Percentiles rank a stretch among this genome's conserved stretches.
These are phyloP conservation scores for Fusarium nygamai DNA, from an alignment of 2,329 filamentous ascomycete species.

Conservation along the genomic window DNA sequence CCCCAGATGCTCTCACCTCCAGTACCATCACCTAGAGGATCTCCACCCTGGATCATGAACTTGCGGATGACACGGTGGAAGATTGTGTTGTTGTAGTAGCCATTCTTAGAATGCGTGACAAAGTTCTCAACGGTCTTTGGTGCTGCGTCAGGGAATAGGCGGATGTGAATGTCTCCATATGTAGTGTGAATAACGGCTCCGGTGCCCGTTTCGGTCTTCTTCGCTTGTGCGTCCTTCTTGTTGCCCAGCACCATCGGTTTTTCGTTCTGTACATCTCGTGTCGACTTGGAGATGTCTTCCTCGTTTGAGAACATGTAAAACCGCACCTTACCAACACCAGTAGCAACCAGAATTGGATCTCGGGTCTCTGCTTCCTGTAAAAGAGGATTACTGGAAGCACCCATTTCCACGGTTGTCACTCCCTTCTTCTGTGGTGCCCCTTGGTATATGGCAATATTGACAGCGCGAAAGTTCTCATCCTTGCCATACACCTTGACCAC, in stretches of 20 bases:
- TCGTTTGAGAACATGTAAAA: constrained; percentile 99
- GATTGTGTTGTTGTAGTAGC: constrained; percentile 97
- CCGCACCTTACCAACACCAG: constrained; percentile 85
- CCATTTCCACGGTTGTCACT: constrained; percentile 95
- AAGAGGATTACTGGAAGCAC: constrained; percentile 91
- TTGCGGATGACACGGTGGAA: constrained; percentile 98
- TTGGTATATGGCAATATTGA: constrained; percentile 90
- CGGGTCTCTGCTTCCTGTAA: constrained; percentile 90
- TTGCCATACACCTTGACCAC: constrained; percentile 90
- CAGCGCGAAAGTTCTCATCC: constrained; percentile 85
- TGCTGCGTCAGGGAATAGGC: constrained; percentile 90
- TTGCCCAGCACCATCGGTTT: constrained; percentile 76
- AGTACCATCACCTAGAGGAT: constrained; percentile 89
- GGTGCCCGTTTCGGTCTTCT: constrained; percentile 77
- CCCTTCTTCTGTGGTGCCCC: constrained; percentile 95
- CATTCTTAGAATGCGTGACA: constrained; percentile 85
- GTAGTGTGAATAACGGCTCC: constrained; percentile 90
- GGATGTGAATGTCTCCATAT: constrained; percentile 91
- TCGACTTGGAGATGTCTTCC: constrained; percentile 81
- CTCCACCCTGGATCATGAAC: constrained; percentile 99
- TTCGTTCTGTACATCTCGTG: constrained; percentile 94
- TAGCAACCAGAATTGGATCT: constrained; percentile 88
- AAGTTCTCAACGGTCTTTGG: constrained; percentile 98
- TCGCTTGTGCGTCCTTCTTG: constrained; percentile 62
- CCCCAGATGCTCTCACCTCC: constrained; percentile 93